Evolutionary conservation across 805 yeast genomes (phyloP).

Genomic region (Saccharomycopsis malanga): DNA sequence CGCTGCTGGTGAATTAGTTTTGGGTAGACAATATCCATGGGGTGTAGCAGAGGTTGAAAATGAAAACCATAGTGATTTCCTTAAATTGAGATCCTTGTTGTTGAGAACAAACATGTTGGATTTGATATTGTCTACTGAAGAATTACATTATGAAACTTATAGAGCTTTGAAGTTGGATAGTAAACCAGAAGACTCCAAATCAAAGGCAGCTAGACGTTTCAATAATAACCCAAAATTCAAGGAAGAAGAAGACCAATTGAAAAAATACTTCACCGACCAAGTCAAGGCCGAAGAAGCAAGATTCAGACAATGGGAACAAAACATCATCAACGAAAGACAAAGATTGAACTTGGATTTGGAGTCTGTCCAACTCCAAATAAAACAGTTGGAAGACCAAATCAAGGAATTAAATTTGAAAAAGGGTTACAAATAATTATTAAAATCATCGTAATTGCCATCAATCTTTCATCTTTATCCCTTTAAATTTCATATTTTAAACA

Average conservation of each 20-base stretch:
- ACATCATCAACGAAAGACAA: conserved; percentile 90
- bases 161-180: conserved; percentile 63
- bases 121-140: conserved; percentile 71
- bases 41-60: conserved; percentile 85
- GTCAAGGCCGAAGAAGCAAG: conserved; percentile 94
- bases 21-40: conserved; percentile 88
- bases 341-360: conserved; percentile 91
- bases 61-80: conserved; percentile 78
- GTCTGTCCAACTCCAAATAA: conserved; percentile 72
- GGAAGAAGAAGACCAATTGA: conserved; percentile 91
- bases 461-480: no score
- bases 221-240: conserved; percentile 86
- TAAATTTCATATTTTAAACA: not conserved
- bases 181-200: conserved; percentile 37
- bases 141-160: conserved; percentile 71
- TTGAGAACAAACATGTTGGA: conserved; percentile 81
- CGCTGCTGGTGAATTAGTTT: conserved; percentile 54
- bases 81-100: conserved; percentile 69
- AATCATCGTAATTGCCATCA: not conserved
- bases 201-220: conserved; percentile 28
- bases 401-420: conserved; percentile 51
- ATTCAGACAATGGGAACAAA: conserved; percentile 97
- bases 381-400: conserved; percentile 68
- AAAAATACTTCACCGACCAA: conserved; percentile 93
- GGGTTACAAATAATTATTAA: conserved; percentile 32